A percentile compares a stretch with the other conserved stretches of the same genome.
Conservation (phyloP, 345 rosid genomes). For the Eutrema heterophyllum region DNA sequence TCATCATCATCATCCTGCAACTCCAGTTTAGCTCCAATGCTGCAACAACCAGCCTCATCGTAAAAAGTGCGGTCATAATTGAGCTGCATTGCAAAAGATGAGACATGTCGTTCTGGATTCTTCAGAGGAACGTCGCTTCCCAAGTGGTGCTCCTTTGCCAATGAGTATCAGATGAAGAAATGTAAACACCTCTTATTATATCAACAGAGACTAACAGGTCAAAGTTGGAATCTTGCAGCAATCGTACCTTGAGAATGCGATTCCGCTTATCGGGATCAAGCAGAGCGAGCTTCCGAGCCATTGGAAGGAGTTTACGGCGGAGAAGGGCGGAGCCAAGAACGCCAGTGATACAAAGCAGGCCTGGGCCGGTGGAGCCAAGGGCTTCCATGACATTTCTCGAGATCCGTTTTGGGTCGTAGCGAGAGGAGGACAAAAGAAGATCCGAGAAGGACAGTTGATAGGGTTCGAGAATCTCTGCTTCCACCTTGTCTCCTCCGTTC, state of each 20-base stretch:
- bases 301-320: slow-evolving; percentile 60
- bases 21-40: slow-evolving; percentile 13
- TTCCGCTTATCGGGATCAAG: slow-evolving; percentile 49
- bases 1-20: slow-evolving; percentile 30
- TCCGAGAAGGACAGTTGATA: slow-evolving; percentile 54
- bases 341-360: slow-evolving; percentile 58
- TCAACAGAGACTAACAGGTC: background rate
- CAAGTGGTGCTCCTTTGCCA: slow-evolving; percentile 56
- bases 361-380: slow-evolving; percentile 73
- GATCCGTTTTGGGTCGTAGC: slow-evolving; percentile 34
- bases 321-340: slow-evolving; percentile 51
- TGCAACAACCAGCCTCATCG: background rate
- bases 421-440: slow-evolving; percentile 43
- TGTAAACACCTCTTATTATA: background rate
- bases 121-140: slow-evolving; percentile 86
- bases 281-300: slow-evolving; percentile 64
- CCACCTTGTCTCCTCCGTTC: slow-evolving; percentile 31
- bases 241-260: slow-evolving; percentile 56
- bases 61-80: slow-evolving; percentile 30
- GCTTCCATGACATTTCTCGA: slow-evolving; percentile 51
- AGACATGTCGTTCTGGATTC: slow-evolving; percentile 68
- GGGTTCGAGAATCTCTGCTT: slow-evolving; percentile 43
- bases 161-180: background rate
- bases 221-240: background rate
- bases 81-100: slow-evolving; percentile 80